Conservation (phyloP, 345 rosid species). For the Citrus glauca region DNA sequence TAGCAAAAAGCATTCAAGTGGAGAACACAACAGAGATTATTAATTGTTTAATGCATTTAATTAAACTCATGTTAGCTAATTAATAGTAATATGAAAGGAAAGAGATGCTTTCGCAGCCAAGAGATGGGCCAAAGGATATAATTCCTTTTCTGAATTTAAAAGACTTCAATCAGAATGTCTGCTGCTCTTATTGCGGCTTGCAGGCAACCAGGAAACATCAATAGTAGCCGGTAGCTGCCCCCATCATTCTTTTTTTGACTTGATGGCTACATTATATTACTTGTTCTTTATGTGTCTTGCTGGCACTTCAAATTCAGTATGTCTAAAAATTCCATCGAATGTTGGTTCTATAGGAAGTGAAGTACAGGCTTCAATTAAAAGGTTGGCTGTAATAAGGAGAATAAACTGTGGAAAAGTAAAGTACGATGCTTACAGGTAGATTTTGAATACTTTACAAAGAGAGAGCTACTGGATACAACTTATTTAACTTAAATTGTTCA, state of each 20-base stretch:
- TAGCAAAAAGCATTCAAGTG: background rate
- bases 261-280: no score
- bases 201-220: constrained; percentile 35
- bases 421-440: no score
- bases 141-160: background rate
- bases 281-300: no score
- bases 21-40: background rate
- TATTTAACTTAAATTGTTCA: no score
- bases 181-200: constrained; percentile 28
- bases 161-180: constrained; percentile 11
- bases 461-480: no score
- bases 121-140: background rate
- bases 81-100: background rate
- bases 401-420: no score
- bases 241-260: background rate
- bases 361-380: no score
- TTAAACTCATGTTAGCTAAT: background rate
- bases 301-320: no score
- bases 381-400: no score
- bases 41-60: background rate
- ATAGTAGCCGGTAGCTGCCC: background rate
- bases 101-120: background rate
- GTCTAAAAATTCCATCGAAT: no score
- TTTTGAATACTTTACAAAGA: no score
- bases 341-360: no score